phyloP scores from a whole-genome alignment of 345 rosid species.

The Draba incana region DNA sequence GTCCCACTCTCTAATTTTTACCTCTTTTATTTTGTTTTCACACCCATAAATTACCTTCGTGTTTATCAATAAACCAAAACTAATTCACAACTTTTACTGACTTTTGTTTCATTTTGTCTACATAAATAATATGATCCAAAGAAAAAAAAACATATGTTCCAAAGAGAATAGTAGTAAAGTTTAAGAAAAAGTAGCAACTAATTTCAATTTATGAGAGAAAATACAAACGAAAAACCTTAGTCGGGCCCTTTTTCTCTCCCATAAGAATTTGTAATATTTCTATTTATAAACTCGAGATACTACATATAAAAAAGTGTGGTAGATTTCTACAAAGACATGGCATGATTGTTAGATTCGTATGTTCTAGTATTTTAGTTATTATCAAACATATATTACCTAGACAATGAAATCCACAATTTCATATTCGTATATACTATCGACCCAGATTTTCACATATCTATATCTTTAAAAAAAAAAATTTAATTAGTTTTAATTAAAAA shows the following conservation, averaged over 20 bases:
- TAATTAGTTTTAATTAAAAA: too few relatives aligned
- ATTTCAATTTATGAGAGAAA: too few relatives aligned
- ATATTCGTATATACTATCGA: not conserved
- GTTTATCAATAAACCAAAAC: too few relatives aligned
- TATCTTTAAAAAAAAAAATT: too few relatives aligned
- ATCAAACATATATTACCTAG: slow-evolving; percentile 30
- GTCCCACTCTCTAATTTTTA: slow-evolving; percentile 35
- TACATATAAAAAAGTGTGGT: not conserved
- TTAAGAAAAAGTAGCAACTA: too few relatives aligned
- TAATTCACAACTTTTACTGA: too few relatives aligned
- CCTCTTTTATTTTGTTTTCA: slow-evolving; percentile 21
- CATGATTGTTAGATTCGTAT: slow-evolving; percentile 37
- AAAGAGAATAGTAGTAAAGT: not conserved
- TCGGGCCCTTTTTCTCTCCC: not conserved
- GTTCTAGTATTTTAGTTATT: slow-evolving; percentile 14
- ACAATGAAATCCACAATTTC: slow-evolving; percentile 35
- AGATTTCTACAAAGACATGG: slow-evolving; percentile 33
- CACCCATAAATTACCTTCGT: slow-evolving; percentile 23
- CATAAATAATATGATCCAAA: too few relatives aligned
- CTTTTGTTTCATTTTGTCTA: too few relatives aligned
- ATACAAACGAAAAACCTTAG: not conserved
- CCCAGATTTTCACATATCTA: not conserved
- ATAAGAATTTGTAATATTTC: not conserved
- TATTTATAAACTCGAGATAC: slow-evolving; percentile 14
- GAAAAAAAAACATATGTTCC: not conserved